Conservation (phyloP, 306 rosid genomes). For the Begonia masoniana region DNA sequence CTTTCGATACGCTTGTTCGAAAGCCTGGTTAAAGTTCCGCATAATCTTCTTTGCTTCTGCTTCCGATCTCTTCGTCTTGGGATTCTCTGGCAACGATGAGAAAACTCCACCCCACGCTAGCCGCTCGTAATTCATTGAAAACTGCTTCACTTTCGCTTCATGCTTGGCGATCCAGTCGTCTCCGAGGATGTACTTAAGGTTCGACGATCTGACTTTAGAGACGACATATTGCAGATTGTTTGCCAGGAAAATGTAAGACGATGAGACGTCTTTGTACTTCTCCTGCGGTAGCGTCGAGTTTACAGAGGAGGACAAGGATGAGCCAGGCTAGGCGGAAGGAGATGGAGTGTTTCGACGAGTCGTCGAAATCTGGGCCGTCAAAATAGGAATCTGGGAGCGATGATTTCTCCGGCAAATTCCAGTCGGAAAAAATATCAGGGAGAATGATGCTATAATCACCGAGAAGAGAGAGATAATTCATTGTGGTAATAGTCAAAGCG, state of each 20-base stretch:
- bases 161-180: slow-evolving; percentile 49
- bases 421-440: slow-evolving; percentile 34
- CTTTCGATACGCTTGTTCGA: slow-evolving; percentile 34
- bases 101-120: slow-evolving; percentile 59
- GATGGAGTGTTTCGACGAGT: slow-evolving; percentile 11
- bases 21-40: slow-evolving; percentile 32
- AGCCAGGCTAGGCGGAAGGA: slow-evolving; percentile 51
- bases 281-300: slow-evolving; percentile 53
- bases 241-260: slow-evolving; percentile 65
- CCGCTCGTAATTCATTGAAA: slow-evolving; percentile 48
- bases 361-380: slow-evolving; percentile 18
- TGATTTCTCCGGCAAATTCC: slow-evolving; percentile 16
- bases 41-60: slow-evolving; percentile 37
- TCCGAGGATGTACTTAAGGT: slow-evolving; percentile 38
- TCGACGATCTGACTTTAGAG: slow-evolving; percentile 42
- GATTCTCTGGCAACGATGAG: slow-evolving; percentile 36
- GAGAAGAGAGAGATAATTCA: slow-evolving; percentile 37
- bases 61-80: slow-evolving; percentile 9
- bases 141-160: slow-evolving; percentile 47
- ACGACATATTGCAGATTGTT: slow-evolving; percentile 78
- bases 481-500: slow-evolving; percentile 25
- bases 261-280: slow-evolving; percentile 54
- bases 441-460: slow-evolving; percentile 42
- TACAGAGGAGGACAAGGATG: slow-evolving; percentile 60
- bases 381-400: slow-evolving; percentile 24